Evolutionary conservation across 257 asterid species (phyloP).

Genomic region (Solanum tarijense): DNA sequence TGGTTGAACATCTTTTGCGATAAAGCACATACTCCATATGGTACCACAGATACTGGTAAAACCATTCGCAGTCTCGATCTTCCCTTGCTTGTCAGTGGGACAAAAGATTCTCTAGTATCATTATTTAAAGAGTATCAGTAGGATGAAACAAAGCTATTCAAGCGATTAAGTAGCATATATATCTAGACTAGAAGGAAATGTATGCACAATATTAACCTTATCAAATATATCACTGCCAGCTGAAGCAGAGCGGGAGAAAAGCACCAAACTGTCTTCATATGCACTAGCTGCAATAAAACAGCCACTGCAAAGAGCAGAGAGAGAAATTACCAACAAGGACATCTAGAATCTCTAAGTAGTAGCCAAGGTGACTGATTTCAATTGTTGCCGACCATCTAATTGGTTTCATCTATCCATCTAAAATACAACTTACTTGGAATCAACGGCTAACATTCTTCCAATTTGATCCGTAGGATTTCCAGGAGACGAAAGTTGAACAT

Average conservation of each 20-base stretch:
- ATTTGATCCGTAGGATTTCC: conserved; percentile 73
- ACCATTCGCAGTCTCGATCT: conserved; percentile 39
- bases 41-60: conserved; percentile 64
- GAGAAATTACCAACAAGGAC: conserved; percentile 28
- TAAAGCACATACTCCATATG: conserved; percentile 99
- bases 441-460: conserved; percentile 93
- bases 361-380: conserved; percentile 14
- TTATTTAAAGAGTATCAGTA: conserved; percentile 14
- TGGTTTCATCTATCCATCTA: conserved; percentile 3
- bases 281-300: conserved; percentile 93
- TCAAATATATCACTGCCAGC: conserved; percentile 59
- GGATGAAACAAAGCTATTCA: not conserved
- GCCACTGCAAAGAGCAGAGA: conserved; percentile 68
- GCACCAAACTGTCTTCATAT: conserved; percentile 70
- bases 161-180: not conserved
- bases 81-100: conserved; percentile 62
- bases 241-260: conserved; percentile 59
- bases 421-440: conserved; percentile 53
- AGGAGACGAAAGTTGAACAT: conserved; percentile 61
- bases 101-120: conserved; percentile 47
- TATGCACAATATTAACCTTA: conserved; percentile 40
- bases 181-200: not conserved
- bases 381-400: conserved; percentile 1
- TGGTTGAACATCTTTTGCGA: conserved; percentile 49
- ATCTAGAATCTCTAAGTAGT: conserved; percentile 27